These are phyloP conservation scores for Acanthamoeba triangularis DNA, from an alignment of 208 protist genomes.

Conservation along the genomic window DNA sequence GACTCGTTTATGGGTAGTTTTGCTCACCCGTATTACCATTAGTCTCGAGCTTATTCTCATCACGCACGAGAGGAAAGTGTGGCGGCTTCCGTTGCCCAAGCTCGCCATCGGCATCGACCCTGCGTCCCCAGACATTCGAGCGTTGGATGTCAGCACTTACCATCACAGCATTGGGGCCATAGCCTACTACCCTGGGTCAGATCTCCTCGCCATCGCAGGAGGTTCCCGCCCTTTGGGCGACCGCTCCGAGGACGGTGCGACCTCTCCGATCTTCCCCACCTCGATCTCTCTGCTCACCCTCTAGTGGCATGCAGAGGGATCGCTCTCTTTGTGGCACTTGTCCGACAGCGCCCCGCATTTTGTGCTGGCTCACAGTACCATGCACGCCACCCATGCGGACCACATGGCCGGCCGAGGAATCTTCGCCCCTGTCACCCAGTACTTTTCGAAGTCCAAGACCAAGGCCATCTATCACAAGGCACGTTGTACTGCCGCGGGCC, in stretches of 20 bases:
- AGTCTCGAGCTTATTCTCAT: slow-evolving; percentile 60
- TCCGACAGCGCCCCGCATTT: neutral
- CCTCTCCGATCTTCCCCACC: neutral
- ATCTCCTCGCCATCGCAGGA: slow-evolving; percentile 36
- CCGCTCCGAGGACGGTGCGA: neutral
- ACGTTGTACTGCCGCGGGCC: neutral
- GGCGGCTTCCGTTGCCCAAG: slow-evolving; percentile 26
- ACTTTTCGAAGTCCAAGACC: slow-evolving; percentile 13
- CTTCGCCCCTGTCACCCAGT: neutral
- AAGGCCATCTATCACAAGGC: slow-evolving; percentile 55
- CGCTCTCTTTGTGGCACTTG: slow-evolving; percentile 53
- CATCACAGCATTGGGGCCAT: neutral
- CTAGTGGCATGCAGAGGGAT: slow-evolving; percentile 42
- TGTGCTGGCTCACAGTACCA: slow-evolving; percentile 9
- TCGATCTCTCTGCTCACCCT: neutral
- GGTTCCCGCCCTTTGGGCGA: neutral
- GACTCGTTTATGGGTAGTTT: neutral
- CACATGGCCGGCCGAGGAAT: neutral
- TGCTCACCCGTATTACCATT: neutral
- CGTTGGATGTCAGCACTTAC: slow-evolving; percentile 11
- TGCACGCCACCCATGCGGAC: neutral
- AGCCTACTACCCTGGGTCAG: neutral
- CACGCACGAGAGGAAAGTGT: slow-evolving; percentile 46
- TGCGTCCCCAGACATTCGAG: neutral
- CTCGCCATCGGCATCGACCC: slow-evolving; percentile 30